Evolutionary conservation across 768 basidiomycete genomes (phyloP).

Genomic region (Boletus reticulatus): DNA sequence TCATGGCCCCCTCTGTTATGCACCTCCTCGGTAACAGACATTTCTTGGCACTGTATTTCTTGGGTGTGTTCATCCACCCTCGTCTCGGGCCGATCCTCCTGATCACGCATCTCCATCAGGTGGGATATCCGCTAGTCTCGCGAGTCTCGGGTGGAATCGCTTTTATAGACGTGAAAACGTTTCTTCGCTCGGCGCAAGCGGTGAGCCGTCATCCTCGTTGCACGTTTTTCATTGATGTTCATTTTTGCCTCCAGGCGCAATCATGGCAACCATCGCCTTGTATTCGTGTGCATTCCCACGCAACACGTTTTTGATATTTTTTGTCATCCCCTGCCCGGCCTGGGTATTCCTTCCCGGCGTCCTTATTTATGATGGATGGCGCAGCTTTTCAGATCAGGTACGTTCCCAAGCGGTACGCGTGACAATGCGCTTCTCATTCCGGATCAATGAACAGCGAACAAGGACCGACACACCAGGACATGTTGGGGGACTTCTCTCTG

Average conservation of each 20-base stretch:
- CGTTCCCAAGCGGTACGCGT: conserved; percentile 7
- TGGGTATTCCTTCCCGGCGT: conserved; percentile 72
- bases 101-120: conserved; percentile 37
- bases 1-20: conserved; percentile 68
- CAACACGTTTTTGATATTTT: conserved; percentile 68
- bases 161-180: conserved; percentile 27
- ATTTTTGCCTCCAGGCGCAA: conserved; percentile 50
- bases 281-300: conserved; percentile 70
- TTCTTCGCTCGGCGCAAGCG: conserved; percentile 69
- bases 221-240: background rate
- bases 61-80: conserved; percentile 42
- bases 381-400: conserved; percentile 35
- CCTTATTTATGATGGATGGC: conserved; percentile 34
- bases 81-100: background rate
- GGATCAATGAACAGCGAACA: conserved; percentile 38
- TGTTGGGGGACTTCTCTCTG: conserved; percentile 63
- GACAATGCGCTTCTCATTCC: background rate
- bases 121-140: conserved; percentile 54
- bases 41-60: conserved; percentile 73
- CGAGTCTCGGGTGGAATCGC: conserved; percentile 47
- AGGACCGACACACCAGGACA: conserved; percentile 64
- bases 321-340: conserved; percentile 75
- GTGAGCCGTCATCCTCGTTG: conserved; percentile 35
- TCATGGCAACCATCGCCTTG: conserved; percentile 67
- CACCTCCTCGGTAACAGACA: conserved; percentile 59